These are phyloP conservation scores for Arthrobotrys conoides DNA, from an alignment of 2,329 filamentous ascomycete species.

Conservation along the genomic window DNA sequence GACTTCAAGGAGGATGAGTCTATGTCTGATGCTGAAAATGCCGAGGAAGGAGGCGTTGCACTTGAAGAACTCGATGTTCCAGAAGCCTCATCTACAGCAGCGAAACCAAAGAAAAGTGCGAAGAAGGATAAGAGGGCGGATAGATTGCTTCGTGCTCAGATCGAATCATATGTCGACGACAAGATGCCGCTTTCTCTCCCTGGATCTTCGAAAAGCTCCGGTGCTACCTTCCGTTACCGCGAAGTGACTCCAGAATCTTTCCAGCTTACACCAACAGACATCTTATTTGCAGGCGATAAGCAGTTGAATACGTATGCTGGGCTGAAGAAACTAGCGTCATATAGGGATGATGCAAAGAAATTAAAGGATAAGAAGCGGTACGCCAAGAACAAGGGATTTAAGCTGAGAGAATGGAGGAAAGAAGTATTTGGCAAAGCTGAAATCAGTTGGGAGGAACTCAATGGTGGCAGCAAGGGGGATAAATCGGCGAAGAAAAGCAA, in stretches of 20 bases:
- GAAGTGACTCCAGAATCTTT: conserved; percentile 92
- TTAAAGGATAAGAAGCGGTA: conserved; percentile 86
- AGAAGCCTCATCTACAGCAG: conserved; percentile 20
- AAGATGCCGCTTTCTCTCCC: conserved; percentile 53
- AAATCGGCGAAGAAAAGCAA: conserved; percentile 65
- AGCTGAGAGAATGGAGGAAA: conserved; percentile 83
- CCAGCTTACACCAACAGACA: conserved; percentile 89
- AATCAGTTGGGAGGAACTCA: conserved; percentile 55
- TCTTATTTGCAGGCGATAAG: conserved; percentile 88
- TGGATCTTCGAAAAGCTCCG: conserved; percentile 67
- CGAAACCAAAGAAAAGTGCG: conserved; percentile 68
- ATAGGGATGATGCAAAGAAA: conserved; percentile 91
- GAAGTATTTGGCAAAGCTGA: conserved; percentile 74
- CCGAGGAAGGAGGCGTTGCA: conserved; percentile 67
- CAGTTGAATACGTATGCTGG: conserved; percentile 91
- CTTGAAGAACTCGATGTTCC: conserved; percentile 65
- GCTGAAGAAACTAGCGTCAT: conserved; percentile 93
- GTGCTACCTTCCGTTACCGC: conserved; percentile 83
- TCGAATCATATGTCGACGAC: conserved; percentile 55
- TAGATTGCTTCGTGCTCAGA: conserved; percentile 53
- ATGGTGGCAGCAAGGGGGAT: conserved; percentile 54
- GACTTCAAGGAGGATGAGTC: conserved; percentile 80
- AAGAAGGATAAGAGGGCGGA: conserved; percentile 71
- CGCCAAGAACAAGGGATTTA: conserved; percentile 85
- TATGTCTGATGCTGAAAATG: conserved; percentile 67